These are phyloP conservation scores for Mortierella sp. DNA, from an alignment of 371 early-diverging fungal species.

Conservation along the genomic window DNA sequence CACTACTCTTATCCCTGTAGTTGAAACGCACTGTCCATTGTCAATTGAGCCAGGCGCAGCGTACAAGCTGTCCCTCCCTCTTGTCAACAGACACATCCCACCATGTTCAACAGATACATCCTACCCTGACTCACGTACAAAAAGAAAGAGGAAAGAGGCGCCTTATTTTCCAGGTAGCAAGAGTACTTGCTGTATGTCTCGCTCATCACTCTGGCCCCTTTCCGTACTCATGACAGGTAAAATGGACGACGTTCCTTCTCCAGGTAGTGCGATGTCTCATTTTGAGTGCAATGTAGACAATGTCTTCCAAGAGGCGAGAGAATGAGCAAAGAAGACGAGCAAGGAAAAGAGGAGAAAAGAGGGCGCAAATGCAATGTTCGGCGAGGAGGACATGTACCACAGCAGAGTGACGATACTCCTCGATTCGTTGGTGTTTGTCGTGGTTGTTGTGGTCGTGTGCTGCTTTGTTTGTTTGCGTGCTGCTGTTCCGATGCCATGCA, in stretches of 20 bases:
- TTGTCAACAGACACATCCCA: background rate
- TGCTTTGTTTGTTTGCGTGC: too few relatives aligned
- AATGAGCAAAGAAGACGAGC: background rate
- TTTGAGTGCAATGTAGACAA: background rate
- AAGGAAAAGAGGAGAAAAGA: background rate
- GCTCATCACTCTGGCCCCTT: too few relatives aligned
- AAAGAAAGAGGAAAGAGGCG: too few relatives aligned
- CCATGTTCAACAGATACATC: background rate
- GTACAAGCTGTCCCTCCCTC: background rate
- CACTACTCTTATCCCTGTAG: background rate
- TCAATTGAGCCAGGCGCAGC: background rate
- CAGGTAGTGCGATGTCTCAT: background rate
- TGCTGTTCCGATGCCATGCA: too few relatives aligned
- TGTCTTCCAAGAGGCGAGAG: background rate
- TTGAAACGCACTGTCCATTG: slow-evolving; percentile 3
- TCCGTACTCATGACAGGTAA: background rate
- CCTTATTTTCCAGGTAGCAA: background rate
- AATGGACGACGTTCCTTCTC: background rate
- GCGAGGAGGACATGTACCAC: background rate
- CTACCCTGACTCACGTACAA: too few relatives aligned
- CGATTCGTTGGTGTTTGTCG: too few relatives aligned
- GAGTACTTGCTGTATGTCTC: background rate
- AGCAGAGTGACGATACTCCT: background rate
- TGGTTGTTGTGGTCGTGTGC: too few relatives aligned
- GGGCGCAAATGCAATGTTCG: background rate